A percentile compares a stretch with the other conserved stretches of the same genome.
Evolutionary conservation across 768 basidiomycete species (phyloP).

Genomic region (Tephrocybe sp.): DNA sequence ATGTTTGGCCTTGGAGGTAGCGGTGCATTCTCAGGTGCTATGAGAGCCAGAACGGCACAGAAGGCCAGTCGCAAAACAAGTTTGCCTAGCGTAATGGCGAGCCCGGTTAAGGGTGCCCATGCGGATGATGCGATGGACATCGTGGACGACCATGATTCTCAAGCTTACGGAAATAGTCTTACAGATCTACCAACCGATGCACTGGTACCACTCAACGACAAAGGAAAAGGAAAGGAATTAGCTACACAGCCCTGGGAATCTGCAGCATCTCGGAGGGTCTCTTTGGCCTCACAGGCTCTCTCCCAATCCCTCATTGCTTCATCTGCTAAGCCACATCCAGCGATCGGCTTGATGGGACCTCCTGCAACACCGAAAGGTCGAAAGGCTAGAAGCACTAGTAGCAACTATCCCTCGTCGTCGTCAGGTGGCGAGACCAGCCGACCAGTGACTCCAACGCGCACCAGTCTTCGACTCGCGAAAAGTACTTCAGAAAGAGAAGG

Average conservation of each 20-base stretch:
- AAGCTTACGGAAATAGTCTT: conserved; percentile 7
- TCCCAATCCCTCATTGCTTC: conserved; percentile 59
- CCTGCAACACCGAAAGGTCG: conserved; percentile 42
- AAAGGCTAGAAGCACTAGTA: conserved; percentile 37
- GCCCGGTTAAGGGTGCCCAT: conserved; percentile 43
- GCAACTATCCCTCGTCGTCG: conserved; percentile 26
- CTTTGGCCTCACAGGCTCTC: conserved; percentile 56
- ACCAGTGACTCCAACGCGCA: conserved; percentile 11
- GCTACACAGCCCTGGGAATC: conserved; percentile 24
- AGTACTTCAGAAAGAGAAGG: conserved; percentile 13
- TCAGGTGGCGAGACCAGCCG: conserved; percentile 3
- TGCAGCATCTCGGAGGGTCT: conserved; percentile 51
- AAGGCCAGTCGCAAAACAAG: conserved; percentile 46
- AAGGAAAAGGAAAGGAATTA: conserved; percentile 33
- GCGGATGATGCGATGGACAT: conserved; percentile 17
- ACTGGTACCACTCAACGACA: conserved; percentile 7
- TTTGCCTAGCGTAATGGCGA: conserved; percentile 44
- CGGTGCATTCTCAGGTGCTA: conserved; percentile 18
- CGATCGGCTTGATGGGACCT: conserved; percentile 38
- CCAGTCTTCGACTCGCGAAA: conserved; percentile 10
- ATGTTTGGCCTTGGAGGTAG: conserved; percentile 18
- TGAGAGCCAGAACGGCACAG: conserved; percentile 24
- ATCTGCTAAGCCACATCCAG: conserved; percentile 31
- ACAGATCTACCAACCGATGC: background rate
- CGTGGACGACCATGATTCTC: conserved; percentile 11